Percentiles rank a stretch among this genome's conserved stretches.
Conservation (phyloP, 2,329 filamentous ascomycete species). For the Trichoderma afroharzianum region DNA sequence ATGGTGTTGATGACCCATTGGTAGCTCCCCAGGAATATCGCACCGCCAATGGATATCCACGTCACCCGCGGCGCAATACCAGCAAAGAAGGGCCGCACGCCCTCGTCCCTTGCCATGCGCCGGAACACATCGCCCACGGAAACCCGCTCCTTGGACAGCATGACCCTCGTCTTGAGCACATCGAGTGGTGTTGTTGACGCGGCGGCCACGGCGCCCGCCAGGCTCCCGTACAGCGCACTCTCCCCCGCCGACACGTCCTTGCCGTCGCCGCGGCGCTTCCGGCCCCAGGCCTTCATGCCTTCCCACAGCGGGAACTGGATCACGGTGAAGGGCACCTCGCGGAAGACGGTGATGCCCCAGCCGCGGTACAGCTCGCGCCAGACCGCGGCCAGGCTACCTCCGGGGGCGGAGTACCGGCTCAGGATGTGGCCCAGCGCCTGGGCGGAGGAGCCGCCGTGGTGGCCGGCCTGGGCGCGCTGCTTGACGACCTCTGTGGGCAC, state of each 20-base stretch:
- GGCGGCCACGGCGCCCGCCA: conserved; percentile 81
- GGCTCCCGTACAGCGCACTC: conserved; percentile 78
- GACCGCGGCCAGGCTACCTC: conserved; percentile 53
- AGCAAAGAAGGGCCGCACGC: conserved; percentile 67
- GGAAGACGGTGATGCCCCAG: conserved; percentile 86
- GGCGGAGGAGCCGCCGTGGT: conserved; percentile 68
- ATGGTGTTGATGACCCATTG: conserved; percentile 81
- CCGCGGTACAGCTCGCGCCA: conserved; percentile 86
- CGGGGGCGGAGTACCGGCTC: conserved; percentile 35
- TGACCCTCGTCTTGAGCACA: conserved; percentile 94
- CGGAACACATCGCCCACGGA: conserved; percentile 57
- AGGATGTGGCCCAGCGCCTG: conserved; percentile 69
- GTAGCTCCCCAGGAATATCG: conserved; percentile 91
- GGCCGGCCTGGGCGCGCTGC: conserved; percentile 87
- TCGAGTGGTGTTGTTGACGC: conserved; percentile 89
- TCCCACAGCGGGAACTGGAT: conserved; percentile 99
- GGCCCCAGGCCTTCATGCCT: conserved; percentile 72
- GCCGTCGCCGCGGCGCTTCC: conserved; percentile 34
- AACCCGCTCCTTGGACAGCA: conserved; percentile 73
- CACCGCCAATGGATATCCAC: conserved; percentile 93
- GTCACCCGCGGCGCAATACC: conserved; percentile 78
- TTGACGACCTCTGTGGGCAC: conserved; percentile 97
- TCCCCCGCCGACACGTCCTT: conserved; percentile 64
- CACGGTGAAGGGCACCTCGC: conserved; percentile 95
- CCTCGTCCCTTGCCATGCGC: conserved; percentile 61